These are phyloP conservation scores for Papilionanthe hybrid DNA, from an alignment of 116 monocot genomes.

Conservation along the genomic window DNA sequence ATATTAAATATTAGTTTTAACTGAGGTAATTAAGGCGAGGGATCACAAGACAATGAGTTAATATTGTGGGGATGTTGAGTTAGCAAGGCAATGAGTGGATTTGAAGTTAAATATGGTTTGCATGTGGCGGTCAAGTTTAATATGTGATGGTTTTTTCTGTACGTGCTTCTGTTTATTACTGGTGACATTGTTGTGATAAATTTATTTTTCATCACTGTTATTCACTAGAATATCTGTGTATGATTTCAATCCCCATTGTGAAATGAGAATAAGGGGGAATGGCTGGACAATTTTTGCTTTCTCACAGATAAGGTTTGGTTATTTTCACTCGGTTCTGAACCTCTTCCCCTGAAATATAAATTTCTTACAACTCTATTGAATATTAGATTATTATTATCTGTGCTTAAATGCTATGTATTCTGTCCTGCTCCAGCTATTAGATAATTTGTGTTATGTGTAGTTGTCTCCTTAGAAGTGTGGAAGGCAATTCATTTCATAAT, in stretches of 20 bases:
- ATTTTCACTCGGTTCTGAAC: not conserved
- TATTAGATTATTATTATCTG: not conserved
- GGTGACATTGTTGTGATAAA: not conserved
- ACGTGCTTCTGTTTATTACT: conserved; percentile 8
- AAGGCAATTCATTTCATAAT: too few species aligned
- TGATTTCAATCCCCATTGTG: conserved; percentile 14
- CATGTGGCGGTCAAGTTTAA: not conserved
- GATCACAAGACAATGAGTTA: too few species aligned
- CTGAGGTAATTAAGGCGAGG: too few species aligned
- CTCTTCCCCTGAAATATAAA: not conserved
- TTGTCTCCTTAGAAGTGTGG: too few species aligned
- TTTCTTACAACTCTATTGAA: not conserved
- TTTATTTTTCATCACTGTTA: conserved; percentile 20
- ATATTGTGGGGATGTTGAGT: too few species aligned
- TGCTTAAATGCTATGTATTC: too few species aligned
- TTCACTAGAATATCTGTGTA: not conserved
- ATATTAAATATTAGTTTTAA: too few species aligned
- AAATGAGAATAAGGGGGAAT: conserved; percentile 15
- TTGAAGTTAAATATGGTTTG: not conserved
- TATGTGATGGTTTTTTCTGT: not conserved
- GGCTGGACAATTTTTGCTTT: not conserved
- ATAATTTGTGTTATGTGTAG: too few species aligned
- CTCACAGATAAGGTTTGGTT: not conserved
- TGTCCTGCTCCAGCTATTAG: too few species aligned
- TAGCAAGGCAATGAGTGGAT: conserved; percentile 19